Conservation (phyloP, 352 stramenopile genomes). For the Phytophthora pisi region DNA sequence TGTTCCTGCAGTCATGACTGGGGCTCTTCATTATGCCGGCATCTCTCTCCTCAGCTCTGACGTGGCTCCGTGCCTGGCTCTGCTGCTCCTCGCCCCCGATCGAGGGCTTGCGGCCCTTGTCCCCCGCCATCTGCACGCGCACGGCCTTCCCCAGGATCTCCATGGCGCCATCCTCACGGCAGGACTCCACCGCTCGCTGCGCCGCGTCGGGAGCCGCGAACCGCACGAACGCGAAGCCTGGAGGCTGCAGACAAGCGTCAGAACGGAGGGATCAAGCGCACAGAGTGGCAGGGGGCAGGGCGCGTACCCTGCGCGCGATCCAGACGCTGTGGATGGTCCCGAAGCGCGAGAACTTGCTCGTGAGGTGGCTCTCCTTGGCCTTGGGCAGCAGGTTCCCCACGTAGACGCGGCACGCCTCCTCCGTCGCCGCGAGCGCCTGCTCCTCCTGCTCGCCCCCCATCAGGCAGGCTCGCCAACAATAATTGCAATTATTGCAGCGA, state of each 20-base stretch:
- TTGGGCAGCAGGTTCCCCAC: constrained; percentile 77
- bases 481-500: no score
- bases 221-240: constrained; percentile 81
- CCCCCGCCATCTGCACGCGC: constrained; percentile 71
- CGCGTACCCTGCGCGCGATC: constrained; percentile 67
- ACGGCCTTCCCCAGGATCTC: constrained; percentile 76
- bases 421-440: constrained; percentile 22
- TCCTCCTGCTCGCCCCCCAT: constrained; percentile 12
- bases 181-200: constrained; percentile 52
- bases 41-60: neutral
- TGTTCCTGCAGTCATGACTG: neutral
- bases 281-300: neutral
- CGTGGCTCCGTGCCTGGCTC: neutral
- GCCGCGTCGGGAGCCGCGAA: constrained; percentile 59
- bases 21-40: neutral
- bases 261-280: constrained; percentile 3
- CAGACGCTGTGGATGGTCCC: constrained; percentile 77
- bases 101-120: constrained; percentile 37
- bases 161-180: constrained; percentile 39
- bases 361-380: constrained; percentile 70
- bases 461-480: no score
- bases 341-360: constrained; percentile 64
- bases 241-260: constrained; percentile 49
- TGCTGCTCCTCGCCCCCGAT: constrained; percentile 2
- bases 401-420: constrained; percentile 63